Conservation (phyloP, 768 basidiomycete species). For the Boletus patriciae region DNA sequence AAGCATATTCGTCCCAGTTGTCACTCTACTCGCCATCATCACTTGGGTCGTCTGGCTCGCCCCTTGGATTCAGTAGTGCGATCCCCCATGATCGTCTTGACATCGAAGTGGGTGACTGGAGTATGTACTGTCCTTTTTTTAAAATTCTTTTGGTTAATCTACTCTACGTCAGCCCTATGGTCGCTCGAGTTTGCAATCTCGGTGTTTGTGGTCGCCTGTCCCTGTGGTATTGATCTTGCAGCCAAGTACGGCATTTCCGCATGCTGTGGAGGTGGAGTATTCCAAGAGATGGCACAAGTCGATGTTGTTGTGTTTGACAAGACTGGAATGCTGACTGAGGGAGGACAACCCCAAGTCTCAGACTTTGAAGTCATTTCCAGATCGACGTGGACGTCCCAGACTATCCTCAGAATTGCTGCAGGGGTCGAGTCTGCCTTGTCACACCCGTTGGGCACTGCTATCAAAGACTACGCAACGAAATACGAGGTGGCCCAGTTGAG, state of each 20-base stretch:
- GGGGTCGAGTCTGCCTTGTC: conserved; percentile 57
- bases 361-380: conserved; percentile 40
- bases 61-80: conserved; percentile 55
- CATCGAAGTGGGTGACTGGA: conserved; percentile 56
- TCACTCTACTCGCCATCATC: conserved; percentile 69
- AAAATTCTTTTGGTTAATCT: neutral
- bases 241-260: conserved; percentile 79
- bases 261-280: conserved; percentile 86
- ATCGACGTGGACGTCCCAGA: conserved; percentile 34
- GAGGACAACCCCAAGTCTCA: conserved; percentile 61
- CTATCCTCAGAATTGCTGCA: conserved; percentile 51
- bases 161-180: conserved; percentile 52
- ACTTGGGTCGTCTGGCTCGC: conserved; percentile 76
- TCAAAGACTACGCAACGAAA: conserved; percentile 48
- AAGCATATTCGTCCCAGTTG: conserved; percentile 75
- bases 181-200: conserved; percentile 81
- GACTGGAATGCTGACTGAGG: conserved; percentile 79
- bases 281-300: conserved; percentile 75
- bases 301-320: conserved; percentile 84
- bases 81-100: conserved; percentile 59
- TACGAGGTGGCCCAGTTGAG: conserved; percentile 32
- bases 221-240: conserved; percentile 83
- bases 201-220: conserved; percentile 82
- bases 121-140: conserved; percentile 40
- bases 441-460: conserved; percentile 65